A percentile compares a stretch with the other conserved stretches of the same genome.
phyloP scores from a whole-genome alignment of 352 stramenopile genomes.

The Phytopythium chamaehyphon region DNA sequence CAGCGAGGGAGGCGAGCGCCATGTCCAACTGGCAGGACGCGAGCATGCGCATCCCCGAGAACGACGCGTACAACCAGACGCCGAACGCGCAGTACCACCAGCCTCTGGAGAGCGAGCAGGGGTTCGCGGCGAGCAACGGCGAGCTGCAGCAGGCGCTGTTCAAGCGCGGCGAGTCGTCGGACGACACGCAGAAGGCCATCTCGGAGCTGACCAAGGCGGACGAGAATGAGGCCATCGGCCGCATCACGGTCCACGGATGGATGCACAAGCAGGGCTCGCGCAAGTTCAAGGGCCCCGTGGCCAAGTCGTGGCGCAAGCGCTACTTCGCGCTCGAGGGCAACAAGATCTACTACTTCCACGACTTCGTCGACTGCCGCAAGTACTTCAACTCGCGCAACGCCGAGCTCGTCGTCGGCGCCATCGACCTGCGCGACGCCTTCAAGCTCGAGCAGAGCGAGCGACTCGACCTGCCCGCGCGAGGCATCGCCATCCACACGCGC shows the following conservation, averaged over 20 bases:
- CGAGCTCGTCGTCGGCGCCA: slow-evolving; percentile 69
- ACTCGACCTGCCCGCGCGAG: slow-evolving; percentile 57
- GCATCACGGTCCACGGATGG: slow-evolving; percentile 75
- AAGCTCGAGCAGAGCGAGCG: slow-evolving; percentile 76
- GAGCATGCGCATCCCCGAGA: slow-evolving; percentile 21
- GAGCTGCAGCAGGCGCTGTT: slow-evolving; percentile 23
- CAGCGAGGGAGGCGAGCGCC: not conserved
- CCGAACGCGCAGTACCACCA: slow-evolving; percentile 24
- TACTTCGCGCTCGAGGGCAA: slow-evolving; percentile 82
- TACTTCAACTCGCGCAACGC: slow-evolving; percentile 81
- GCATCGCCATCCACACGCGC: slow-evolving; percentile 74
- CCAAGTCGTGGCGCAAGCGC: slow-evolving; percentile 76
- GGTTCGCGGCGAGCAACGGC: slow-evolving; percentile 14
- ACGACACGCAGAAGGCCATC: slow-evolving; percentile 58
- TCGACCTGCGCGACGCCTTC: slow-evolving; percentile 74
- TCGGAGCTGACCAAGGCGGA: slow-evolving; percentile 62
- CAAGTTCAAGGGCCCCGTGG: slow-evolving; percentile 76
- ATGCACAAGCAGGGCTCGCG: slow-evolving; percentile 85
- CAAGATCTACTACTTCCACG: slow-evolving; percentile 88
- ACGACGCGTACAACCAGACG: slow-evolving; percentile 30
- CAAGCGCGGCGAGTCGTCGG: slow-evolving; percentile 13
- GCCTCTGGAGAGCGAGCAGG: slow-evolving; percentile 12
- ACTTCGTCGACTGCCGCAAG: slow-evolving; percentile 78
- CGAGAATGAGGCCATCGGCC: slow-evolving; percentile 37
- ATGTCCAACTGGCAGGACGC: slow-evolving; percentile 11